A percentile compares a stretch with the other conserved stretches of the same genome.
phyloP scores from a whole-genome alignment of 257 asterid species.

The Echium plantagineum region DNA sequence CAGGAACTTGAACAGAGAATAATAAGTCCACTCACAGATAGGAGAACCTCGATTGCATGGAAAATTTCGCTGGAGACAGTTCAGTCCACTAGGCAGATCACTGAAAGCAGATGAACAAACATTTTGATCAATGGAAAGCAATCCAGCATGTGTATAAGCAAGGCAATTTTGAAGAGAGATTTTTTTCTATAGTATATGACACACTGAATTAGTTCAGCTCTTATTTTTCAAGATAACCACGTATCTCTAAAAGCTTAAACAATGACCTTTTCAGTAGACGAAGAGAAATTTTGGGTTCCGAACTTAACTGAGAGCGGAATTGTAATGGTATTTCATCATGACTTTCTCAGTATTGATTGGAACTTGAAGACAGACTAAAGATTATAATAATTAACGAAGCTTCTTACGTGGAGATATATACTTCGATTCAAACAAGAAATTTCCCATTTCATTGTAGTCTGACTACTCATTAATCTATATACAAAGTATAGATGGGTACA shows the following conservation, averaged over 20 bases:
- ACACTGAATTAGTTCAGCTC: neutral
- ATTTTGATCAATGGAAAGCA: neutral
- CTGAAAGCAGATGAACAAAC: slow-evolving; percentile 17
- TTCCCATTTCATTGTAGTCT: no score
- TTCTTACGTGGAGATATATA: no score
- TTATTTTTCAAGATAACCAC: no score
- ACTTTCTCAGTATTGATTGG: slow-evolving; percentile 11
- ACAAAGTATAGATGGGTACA: no score
- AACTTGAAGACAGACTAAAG: slow-evolving; percentile 26
- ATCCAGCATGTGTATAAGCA: neutral
- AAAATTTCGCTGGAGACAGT: slow-evolving; percentile 49
- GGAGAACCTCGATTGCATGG: slow-evolving; percentile 44
- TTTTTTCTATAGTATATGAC: neutral
- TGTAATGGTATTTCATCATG: slow-evolving; percentile 26
- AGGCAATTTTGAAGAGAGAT: neutral
- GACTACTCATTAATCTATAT: no score
- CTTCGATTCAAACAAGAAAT: no score
- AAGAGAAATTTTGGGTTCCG: no score
- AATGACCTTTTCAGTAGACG: no score
- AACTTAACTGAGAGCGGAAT: neutral
- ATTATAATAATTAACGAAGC: slow-evolving; percentile 10
- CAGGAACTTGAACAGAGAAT: neutral
- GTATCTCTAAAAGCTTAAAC: neutral
- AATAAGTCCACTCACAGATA: slow-evolving; percentile 22
- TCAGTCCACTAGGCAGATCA: slow-evolving; percentile 31